Evolutionary conservation across 352 stramenopile genomes (phyloP), one percentile per base, ranked within the genome.

Genomic region (Phytophthora meadii): DNA sequence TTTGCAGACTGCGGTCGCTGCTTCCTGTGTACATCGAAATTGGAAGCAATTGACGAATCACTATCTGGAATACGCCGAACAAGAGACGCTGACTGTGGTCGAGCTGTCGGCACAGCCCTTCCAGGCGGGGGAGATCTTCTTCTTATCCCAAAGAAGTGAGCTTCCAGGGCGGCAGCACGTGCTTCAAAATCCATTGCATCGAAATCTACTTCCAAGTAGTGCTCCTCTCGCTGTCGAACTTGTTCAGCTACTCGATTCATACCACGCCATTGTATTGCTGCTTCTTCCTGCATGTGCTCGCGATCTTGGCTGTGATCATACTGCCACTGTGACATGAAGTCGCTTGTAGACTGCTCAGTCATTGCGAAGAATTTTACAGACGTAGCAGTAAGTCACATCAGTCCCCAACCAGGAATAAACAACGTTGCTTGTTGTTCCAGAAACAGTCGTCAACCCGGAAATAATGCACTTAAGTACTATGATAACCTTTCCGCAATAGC

Each of bases 1-100:
- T 67, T 73, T 3, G 74, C 74, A 36, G 76, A 85, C 15, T 81
- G 72, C 14, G 76, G 76, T 14, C 74, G 65, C 37, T 25, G 36
- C 9, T 54, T 48, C 11, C 12, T n/a, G 28, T 1, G 14, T 10
- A 34, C 46, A 15, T 28, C 14, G 30, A 14, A 19, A 4, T 19
- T 53, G 5, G 45, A 19, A 1, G 39, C 32, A 49, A 3, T 6
- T 14, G 14, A 3, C 9, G 4, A 5, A 10, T 46, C 40, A 3
- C 22, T 41, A 11, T 51, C 52, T 24, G 32, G n/a, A 15, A 15
- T 17, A 4, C 65, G 60, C 19, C 49, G 61, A 19, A 17, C 19
- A 56, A 45, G 9, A 15, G 49, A 70, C 6, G 66, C 66, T 45
- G 66, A 74, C 37, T 70, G 66, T 1, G 66, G 66, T 5, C 66